phyloP scores from a whole-genome alignment of 1,284 basidiomycete genomes.

The Microbotryum violaceum region DNA sequence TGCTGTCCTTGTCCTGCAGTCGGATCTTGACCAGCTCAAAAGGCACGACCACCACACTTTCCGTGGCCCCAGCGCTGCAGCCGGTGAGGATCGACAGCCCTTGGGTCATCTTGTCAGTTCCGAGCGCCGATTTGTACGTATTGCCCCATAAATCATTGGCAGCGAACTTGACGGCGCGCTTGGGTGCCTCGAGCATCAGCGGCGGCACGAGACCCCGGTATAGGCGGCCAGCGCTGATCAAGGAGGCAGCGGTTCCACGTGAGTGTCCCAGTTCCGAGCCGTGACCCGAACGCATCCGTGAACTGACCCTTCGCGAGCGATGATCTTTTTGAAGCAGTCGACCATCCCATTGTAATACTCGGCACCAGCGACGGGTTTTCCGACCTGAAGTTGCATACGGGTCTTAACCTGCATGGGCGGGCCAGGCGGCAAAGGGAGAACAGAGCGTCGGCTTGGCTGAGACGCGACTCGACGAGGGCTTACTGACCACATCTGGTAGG shows the following conservation, averaged over 20 bases:
- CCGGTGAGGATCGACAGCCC: conserved; percentile 79
- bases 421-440: conserved; percentile 32
- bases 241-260: not conserved
- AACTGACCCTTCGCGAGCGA: conserved; percentile 73
- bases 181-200: conserved; percentile 90
- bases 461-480: conserved; percentile 33
- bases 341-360: conserved; percentile 56
- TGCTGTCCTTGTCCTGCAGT: conserved; percentile 83
- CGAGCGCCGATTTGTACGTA: conserved; percentile 54
- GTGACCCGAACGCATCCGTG: not conserved
- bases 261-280: too few relatives aligned
- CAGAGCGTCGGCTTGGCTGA: conserved; percentile 36
- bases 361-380: conserved; percentile 51
- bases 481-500: conserved; percentile 19
- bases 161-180: conserved; percentile 89
- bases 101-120: conserved; percentile 79
- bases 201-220: conserved; percentile 94
- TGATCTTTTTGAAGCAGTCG: conserved; percentile 66
- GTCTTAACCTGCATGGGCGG: conserved; percentile 64
- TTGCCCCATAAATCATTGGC: conserved; percentile 63
- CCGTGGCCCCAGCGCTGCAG: conserved; percentile 88
- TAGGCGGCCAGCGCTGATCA: conserved; percentile 61
- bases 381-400: conserved; percentile 89
- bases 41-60: conserved; percentile 67
- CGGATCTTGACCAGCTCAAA: conserved; percentile 96